Base-by-base conservation (phyloP, 1,139 yeast genomes). In the Kurtzmaniella quercitrusa region DNA sequence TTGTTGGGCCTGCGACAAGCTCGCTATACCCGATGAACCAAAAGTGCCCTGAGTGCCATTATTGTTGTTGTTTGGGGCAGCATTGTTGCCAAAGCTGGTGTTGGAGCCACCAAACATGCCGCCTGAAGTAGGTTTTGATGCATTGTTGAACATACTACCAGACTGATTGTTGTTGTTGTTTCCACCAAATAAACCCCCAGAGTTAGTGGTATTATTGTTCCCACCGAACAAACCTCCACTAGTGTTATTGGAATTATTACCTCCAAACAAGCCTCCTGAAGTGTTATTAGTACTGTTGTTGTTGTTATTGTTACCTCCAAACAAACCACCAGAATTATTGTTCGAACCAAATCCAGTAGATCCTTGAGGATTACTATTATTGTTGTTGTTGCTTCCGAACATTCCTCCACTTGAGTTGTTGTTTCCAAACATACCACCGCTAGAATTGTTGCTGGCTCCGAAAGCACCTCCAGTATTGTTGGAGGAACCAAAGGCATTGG, bases 131-230 rank as follows among this genome's bases (percentile, higher is more conserved):
- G 36, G 22, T 11, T 17, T 18, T 12, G 40, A 6, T 5, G 23
- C 17, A 14, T 41, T 41, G 33, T 36, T 37, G 33, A 41, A 42
- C 18, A 38, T 23, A 9, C 42, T 38, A 11, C 42, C 39, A 19
- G 47, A 33, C 44, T 50, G 9, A 26, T 41, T 26, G 14, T 39
- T 40, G 18, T 38, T 44, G 41, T 42, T 42, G 47, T 39, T 37
- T 36, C 37, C 50, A 12, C 72, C 73, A 50, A 65, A 61, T 14
- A 56, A 40, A 1, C 59, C 59, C 28, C 60, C 56, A 21, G 56
- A 42, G 5, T 55, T 52, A 20, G 45, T 19, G 18, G 46, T 47
- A 20, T 45, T 51, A 45, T 45, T 52, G 19, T 12, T 32, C 7
- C 46, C 28, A n/a, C 63, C 62, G 47, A 59, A 59, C 33, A 57